These are phyloP conservation scores for Nothophoma quercina DNA, from an alignment of 2,329 filamentous ascomycete genomes.

Conservation along the genomic window DNA sequence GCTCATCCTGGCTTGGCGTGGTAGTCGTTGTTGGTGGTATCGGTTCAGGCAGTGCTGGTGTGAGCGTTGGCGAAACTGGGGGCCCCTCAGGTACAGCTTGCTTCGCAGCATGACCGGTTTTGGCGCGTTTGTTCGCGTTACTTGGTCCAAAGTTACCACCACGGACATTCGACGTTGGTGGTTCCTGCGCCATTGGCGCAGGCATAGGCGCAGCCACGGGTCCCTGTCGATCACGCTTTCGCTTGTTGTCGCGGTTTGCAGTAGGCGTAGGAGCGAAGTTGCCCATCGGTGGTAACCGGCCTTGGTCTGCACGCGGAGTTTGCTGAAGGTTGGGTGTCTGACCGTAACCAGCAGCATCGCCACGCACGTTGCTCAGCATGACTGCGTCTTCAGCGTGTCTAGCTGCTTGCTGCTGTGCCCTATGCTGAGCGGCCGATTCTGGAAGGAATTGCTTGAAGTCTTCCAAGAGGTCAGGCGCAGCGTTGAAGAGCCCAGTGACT, in stretches of 20 bases:
- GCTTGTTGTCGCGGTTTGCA: constrained; percentile 85
- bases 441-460: constrained; percentile 99
- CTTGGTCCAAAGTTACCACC: constrained; percentile 37
- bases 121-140: constrained; percentile 67
- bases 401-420: constrained; percentile 65
- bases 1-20: constrained; percentile 81
- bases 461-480: constrained; percentile 91
- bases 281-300: constrained; percentile 83
- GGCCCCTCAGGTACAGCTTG: constrained; percentile 65
- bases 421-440: constrained; percentile 75
- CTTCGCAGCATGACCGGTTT: constrained; percentile 69
- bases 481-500: constrained; percentile 91
- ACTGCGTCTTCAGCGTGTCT: constrained; percentile 73
- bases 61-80: constrained; percentile 82
- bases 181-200: constrained; percentile 42
- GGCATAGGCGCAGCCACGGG: constrained; percentile 51
- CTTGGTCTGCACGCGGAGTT: constrained; percentile 56
- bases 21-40: constrained; percentile 77
- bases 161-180: constrained; percentile 43
- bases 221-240: constrained; percentile 74
- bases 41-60: constrained; percentile 86
- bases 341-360: constrained; percentile 58
- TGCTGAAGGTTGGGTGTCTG: constrained; percentile 56
- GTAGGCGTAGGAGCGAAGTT: constrained; percentile 89
- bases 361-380: constrained; percentile 69